A percentile compares a stretch with the other conserved stretches of the same genome.
Evolutionary conservation across 176 grass and related monocot genomes (phyloP).

Genomic region (Hordeum vulgare): MorexV3_pseudomolecules_assembly NC_058523.1:491294335-491294834

Average conservation of each 20-base stretch:
- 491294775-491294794: background rate
- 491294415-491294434: too few species aligned
- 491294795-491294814: background rate
- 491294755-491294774: constrained; percentile 4
- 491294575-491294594: background rate
- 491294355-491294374: background rate
- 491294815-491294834: background rate
- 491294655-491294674: constrained; percentile 18
- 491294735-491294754: background rate
- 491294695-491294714: background rate
- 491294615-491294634: constrained; percentile 13
- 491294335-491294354: constrained; percentile 40
- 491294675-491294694: constrained; percentile 28
- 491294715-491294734: background rate
- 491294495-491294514: background rate
- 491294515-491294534: background rate
- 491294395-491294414: background rate
- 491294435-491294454: background rate
- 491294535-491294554: background rate
- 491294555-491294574: background rate
- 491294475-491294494: background rate
- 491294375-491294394: background rate
- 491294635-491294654: constrained; percentile 35
- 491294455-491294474: background rate
- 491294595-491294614: background rate